phyloP scores from a whole-genome alignment of 1,284 basidiomycete genomes.

The Ganoderma boninense region DNA sequence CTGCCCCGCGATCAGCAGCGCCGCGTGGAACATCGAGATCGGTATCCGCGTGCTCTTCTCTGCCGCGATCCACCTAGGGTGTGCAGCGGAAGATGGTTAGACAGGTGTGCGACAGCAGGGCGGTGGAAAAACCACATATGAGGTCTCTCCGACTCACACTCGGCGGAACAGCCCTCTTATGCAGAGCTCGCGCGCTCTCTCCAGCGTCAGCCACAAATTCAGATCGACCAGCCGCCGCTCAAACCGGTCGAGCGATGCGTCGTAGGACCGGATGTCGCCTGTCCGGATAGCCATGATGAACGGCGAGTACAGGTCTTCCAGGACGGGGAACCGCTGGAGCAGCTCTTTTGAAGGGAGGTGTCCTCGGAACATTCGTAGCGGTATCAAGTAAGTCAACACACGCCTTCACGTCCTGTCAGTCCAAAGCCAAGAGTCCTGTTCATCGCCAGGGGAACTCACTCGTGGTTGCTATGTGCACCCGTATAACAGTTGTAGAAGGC shows the following conservation, averaged over 20 bases:
- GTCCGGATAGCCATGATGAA: constrained; percentile 82
- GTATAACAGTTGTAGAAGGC: constrained; percentile 85
- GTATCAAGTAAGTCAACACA: constrained; percentile 91
- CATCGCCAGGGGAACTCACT: constrained; percentile 58
- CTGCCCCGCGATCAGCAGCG: constrained; percentile 69
- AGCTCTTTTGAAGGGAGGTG: constrained; percentile 80
- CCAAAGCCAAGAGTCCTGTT: neutral
- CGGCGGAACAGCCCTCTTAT: constrained; percentile 86
- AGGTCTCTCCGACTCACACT: constrained; percentile 67
- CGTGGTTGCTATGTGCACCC: constrained; percentile 75
- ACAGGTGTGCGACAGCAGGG: constrained; percentile 6
- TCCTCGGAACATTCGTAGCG: constrained; percentile 87
- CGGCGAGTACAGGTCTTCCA: constrained; percentile 80
- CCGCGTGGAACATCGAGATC: constrained; percentile 78
- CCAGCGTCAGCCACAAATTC: constrained; percentile 87
- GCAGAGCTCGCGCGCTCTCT: constrained; percentile 89
- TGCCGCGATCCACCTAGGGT: constrained; percentile 76
- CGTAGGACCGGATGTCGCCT: constrained; percentile 86
- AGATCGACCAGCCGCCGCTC: constrained; percentile 80
- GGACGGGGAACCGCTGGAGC: constrained; percentile 72
- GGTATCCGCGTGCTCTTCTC: constrained; percentile 81
- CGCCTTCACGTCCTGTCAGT: constrained; percentile 57
- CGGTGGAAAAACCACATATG: constrained; percentile 6
- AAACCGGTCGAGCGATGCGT: constrained; percentile 74
- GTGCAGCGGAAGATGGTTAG: constrained; percentile 4